Conservation (phyloP, 106 monocot species). For the Alisma plantagoaquatica region DNA sequence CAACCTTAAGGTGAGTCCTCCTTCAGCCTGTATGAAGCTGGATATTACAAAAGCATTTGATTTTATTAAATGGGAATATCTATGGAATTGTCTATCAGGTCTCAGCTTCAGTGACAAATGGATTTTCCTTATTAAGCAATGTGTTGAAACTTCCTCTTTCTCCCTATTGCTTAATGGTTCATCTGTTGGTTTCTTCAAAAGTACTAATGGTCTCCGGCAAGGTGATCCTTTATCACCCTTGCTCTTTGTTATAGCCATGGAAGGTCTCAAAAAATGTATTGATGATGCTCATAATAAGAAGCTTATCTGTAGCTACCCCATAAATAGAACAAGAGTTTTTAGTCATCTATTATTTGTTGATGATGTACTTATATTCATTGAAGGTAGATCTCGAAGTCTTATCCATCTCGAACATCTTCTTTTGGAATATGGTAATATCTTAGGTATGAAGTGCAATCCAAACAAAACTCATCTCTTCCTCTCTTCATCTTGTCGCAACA, state of each 20-base stretch:
- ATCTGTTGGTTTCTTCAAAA: neutral
- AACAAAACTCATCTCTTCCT: neutral
- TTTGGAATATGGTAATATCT: neutral
- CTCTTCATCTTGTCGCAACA: no score
- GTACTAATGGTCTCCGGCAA: neutral
- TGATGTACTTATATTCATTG: neutral
- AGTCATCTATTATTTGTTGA: neutral
- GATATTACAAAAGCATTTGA: neutral
- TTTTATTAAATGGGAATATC: neutral
- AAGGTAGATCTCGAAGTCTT: neutral
- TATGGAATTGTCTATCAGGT: neutral
- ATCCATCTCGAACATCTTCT: neutral
- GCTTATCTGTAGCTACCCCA: neutral
- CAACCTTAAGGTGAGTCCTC: no score
- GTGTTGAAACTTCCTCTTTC: neutral
- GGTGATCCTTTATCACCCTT: neutral
- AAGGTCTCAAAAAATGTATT: neutral
- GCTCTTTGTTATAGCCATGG: neutral
- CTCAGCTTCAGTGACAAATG: neutral
- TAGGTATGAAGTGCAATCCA: neutral
- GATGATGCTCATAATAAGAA: neutral
- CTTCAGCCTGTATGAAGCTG: no score
- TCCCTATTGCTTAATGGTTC: neutral
- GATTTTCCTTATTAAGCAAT: neutral
- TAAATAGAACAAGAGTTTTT: neutral